Evolutionary conservation across 2,329 filamentous ascomycete species (phyloP).

Genomic region (Fusarium pseudoanthophilum): DNA sequence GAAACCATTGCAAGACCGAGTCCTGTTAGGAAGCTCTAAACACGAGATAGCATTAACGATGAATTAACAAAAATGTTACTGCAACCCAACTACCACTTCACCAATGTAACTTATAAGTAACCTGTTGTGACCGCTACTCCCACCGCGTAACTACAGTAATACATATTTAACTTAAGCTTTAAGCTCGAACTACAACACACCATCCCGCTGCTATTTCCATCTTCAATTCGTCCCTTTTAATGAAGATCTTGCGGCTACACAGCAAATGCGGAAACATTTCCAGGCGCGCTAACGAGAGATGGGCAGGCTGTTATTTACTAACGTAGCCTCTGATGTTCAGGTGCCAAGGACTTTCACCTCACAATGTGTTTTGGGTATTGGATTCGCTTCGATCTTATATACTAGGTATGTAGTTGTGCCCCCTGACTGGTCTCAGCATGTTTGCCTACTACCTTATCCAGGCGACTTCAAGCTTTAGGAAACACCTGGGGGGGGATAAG

Average conservation of each 20-base stretch:
- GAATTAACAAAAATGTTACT: neutral
- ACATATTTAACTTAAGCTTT: neutral
- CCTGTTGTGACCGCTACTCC: neutral
- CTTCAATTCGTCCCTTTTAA: neutral
- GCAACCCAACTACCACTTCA: neutral
- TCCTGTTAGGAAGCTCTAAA: neutral
- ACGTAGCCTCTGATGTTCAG: neutral
- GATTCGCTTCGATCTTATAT: slow-evolving; percentile 8
- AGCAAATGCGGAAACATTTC: neutral
- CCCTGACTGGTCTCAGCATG: neutral
- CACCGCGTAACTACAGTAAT: neutral
- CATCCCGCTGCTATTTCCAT: slow-evolving; percentile 8
- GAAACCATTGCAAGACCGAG: neutral
- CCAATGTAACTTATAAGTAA: neutral
- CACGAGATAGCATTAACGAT: neutral
- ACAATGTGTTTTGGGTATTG: slow-evolving; percentile 7
- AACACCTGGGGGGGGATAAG: neutral
- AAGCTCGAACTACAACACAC: neutral
- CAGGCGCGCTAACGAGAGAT: slow-evolving; percentile 11
- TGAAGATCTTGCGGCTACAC: slow-evolving; percentile 3
- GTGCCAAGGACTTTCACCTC: slow-evolving; percentile 4
- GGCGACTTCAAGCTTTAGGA: neutral
- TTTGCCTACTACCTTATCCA: neutral
- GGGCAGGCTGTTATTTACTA: slow-evolving; percentile 14
- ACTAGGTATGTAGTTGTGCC: neutral